These are phyloP conservation scores for Aspergillus ellipticus DNA, from an alignment of 495 filamentous ascomycete genomes.

Conservation along the genomic window DNA sequence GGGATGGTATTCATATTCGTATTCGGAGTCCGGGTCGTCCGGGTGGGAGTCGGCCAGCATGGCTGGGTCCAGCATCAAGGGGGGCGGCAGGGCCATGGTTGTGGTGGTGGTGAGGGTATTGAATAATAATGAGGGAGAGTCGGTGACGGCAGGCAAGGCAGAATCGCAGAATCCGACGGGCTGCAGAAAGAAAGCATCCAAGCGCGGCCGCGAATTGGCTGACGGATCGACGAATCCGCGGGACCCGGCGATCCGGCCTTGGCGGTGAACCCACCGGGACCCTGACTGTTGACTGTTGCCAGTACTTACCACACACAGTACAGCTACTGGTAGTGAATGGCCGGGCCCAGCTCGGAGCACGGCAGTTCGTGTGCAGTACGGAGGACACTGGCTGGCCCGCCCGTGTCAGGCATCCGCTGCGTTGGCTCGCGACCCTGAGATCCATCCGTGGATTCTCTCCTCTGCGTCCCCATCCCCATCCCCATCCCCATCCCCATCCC, in stretches of 20 bases:
- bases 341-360: no score
- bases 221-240: not conserved
- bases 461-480: no score
- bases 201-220: not conserved
- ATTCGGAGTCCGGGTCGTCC: constrained; percentile 37
- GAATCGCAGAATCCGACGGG: no score
- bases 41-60: constrained; percentile 12
- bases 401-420: not conserved
- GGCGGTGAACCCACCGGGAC: not conserved
- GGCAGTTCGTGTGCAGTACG: no score
- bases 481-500: no score
- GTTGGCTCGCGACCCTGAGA: no score
- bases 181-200: not conserved
- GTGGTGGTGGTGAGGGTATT: not conserved
- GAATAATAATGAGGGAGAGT: not conserved
- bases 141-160: not conserved
- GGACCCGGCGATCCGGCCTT: not conserved
- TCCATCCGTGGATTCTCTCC: no score
- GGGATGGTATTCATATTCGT: constrained; percentile 61
- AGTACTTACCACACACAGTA: not conserved
- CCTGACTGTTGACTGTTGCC: not conserved
- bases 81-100: not conserved
- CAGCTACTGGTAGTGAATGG: no score
- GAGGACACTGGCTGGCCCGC: no score
- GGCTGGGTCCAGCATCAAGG: constrained; percentile 22